These are phyloP conservation scores for Nannochloris sp. DNA, from an alignment of 139 green algal species.

Conservation along the genomic window DNA sequence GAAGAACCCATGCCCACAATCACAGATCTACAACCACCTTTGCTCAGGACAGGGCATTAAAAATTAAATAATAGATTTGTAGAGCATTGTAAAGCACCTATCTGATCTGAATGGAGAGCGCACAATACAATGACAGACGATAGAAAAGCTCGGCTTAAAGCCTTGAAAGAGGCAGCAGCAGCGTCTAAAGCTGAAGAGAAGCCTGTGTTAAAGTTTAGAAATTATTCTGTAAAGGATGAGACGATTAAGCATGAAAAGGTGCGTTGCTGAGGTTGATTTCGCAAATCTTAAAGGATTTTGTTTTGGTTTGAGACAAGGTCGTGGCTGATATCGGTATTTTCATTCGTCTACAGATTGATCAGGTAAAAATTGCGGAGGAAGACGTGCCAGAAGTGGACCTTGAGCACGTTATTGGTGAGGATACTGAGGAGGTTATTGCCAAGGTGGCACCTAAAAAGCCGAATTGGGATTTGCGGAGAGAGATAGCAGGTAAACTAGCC, in stretches of 20 bases:
- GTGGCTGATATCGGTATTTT: background rate
- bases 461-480: slow-evolving; percentile 83
- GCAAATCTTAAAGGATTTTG: slow-evolving; percentile 12
- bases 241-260: slow-evolving; percentile 62
- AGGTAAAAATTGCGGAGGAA: slow-evolving; percentile 52
- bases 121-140: background rate
- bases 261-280: background rate
- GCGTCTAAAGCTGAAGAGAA: slow-evolving; percentile 16
- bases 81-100: background rate
- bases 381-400: slow-evolving; percentile 42
- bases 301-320: background rate
- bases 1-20: slow-evolving; percentile 29
- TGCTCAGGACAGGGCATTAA: slow-evolving; percentile 7
- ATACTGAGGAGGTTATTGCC: slow-evolving; percentile 46
- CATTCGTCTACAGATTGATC: slow-evolving; percentile 26
- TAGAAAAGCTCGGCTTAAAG: background rate
- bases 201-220: slow-evolving; percentile 68
- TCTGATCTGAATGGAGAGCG: background rate
- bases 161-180: background rate
- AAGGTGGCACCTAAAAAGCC: slow-evolving; percentile 80
- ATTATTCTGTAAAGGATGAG: slow-evolving; percentile 61
- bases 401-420: slow-evolving; percentile 33
- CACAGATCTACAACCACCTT: slow-evolving; percentile 19
- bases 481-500: slow-evolving; percentile 64
- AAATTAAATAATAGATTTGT: slow-evolving; percentile 7